Evolutionary conservation across 345 rosid species (phyloP).

Genomic region (Raphanus raphanistrum): DNA sequence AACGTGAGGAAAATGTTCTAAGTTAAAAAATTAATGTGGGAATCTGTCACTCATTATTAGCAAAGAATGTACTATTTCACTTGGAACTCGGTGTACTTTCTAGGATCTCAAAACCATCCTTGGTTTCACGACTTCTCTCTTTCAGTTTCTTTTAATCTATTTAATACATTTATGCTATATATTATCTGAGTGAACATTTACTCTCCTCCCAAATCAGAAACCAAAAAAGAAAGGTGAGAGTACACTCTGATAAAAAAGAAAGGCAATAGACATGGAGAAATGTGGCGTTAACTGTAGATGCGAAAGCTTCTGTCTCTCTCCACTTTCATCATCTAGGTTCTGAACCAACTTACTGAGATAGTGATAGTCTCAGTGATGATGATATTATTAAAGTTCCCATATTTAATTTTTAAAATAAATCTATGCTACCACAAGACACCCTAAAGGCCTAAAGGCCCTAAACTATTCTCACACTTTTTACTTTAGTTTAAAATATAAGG

Average conservation of each 20-base stretch:
- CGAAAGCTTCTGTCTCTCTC: conserved; percentile 36
- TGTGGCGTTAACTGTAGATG: conserved; percentile 47
- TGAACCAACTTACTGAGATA: conserved; percentile 39
- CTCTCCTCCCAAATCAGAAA: conserved; percentile 23
- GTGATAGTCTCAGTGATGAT: conserved; percentile 46
- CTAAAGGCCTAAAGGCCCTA: neutral
- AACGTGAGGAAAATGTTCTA: neutral
- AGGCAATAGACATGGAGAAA: conserved; percentile 39
- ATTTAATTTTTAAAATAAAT: neutral
- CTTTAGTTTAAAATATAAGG: conserved; percentile 31
- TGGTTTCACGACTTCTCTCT: conserved; percentile 32
- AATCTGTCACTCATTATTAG: conserved; percentile 23
- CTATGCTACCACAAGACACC: conserved; percentile 29
- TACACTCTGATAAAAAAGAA: conserved; percentile 34
- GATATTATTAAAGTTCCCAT: conserved; percentile 30
- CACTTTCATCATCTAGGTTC: conserved; percentile 38
- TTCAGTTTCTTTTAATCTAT: conserved; percentile 18
- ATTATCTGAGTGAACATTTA: conserved; percentile 31
- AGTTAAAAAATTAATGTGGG: conserved; percentile 21
- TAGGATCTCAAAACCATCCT: conserved; percentile 39
- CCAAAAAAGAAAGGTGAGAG: conserved; percentile 20
- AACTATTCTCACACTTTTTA: conserved; percentile 27
- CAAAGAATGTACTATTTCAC: conserved; percentile 33
- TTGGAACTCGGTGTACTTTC: conserved; percentile 39
- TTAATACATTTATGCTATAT: neutral